Conservation (phyloP, 1,284 basidiomycete genomes). For the Mycosarcoma maydis region DNA sequence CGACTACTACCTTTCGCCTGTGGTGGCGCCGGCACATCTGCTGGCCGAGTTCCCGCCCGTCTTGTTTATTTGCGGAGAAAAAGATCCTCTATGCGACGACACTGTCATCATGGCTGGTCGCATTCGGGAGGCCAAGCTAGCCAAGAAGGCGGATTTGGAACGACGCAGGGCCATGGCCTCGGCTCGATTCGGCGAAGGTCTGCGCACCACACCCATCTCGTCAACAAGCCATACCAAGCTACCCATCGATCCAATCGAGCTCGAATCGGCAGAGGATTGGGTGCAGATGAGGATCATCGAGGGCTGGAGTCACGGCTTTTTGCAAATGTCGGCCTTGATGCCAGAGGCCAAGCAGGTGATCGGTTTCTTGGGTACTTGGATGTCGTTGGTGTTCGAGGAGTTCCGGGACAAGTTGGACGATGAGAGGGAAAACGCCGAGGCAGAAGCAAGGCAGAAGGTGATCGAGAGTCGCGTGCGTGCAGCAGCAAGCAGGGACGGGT, state of each 20-base stretch:
- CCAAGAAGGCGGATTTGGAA: constrained; percentile 73
- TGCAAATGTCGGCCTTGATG: constrained; percentile 89
- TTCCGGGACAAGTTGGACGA: constrained; percentile 36
- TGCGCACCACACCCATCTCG: constrained; percentile 70
- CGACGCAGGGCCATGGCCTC: constrained; percentile 62
- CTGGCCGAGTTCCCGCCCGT: constrained; percentile 92
- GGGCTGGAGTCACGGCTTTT: constrained; percentile 63
- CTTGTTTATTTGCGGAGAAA: constrained; percentile 76
- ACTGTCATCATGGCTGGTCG: constrained; percentile 88
- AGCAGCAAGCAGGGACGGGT: constrained; percentile 1
- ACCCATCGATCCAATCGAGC: constrained; percentile 70
- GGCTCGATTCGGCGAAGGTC: constrained; percentile 68
- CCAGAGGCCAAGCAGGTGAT: constrained; percentile 82
- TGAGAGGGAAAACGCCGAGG: constrained; percentile 28
- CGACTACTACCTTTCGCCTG: constrained; percentile 94
- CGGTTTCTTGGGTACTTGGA: constrained; percentile 91
- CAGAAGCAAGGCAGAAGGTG: constrained; percentile 20
- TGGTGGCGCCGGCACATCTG: constrained; percentile 82
- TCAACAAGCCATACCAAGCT: constrained; percentile 40
- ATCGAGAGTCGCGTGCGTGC: neutral
- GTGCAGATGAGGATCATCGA: constrained; percentile 78
- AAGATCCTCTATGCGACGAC: constrained; percentile 83
- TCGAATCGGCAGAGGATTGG: constrained; percentile 89
- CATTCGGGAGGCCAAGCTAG: constrained; percentile 83
- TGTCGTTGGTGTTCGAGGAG: constrained; percentile 78